These are phyloP conservation scores for Kwoniella sp. DNA, from an alignment of 768 basidiomycete genomes.

Conservation along the genomic window DNA sequence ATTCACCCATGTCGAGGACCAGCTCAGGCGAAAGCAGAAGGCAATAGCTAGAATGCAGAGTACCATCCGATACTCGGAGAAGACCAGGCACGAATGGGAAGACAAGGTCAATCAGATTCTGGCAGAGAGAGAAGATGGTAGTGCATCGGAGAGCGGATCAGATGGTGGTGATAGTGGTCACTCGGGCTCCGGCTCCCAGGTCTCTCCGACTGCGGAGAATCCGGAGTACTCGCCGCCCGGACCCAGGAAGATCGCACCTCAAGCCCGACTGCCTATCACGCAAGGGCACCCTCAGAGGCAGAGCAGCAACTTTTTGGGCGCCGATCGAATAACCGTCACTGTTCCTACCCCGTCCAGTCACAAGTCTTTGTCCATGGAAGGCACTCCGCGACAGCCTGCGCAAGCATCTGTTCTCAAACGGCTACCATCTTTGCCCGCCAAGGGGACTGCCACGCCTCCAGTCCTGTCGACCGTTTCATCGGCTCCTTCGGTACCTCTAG, in stretches of 20 bases:
- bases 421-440: too few relatives aligned
- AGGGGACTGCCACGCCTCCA: slow-evolving; percentile 5
- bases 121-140: slow-evolving; percentile 58
- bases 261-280: slow-evolving; percentile 45
- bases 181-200: slow-evolving; percentile 11
- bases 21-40: slow-evolving; percentile 89
- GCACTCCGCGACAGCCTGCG: neutral
- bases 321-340: too few relatives aligned
- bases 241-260: slow-evolving; percentile 40
- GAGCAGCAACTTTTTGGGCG: neutral
- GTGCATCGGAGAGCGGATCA: slow-evolving; percentile 53
- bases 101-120: slow-evolving; percentile 71
- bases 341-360: slow-evolving; percentile 11
- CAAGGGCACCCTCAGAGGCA: slow-evolving; percentile 36
- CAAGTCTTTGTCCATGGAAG: too few relatives aligned
- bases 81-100: slow-evolving; percentile 96
- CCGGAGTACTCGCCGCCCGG: slow-evolving; percentile 36
- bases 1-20: slow-evolving; percentile 77
- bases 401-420: too few relatives aligned
- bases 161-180: slow-evolving; percentile 32
- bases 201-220: slow-evolving; percentile 25
- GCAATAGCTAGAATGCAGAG: slow-evolving; percentile 94
- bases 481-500: neutral
- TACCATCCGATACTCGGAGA: slow-evolving; percentile 93
- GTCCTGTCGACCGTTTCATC: neutral